Conservation (phyloP, 225 moss, liverwort and hornwort genomes). For the Polytrichum formosum region DNA sequence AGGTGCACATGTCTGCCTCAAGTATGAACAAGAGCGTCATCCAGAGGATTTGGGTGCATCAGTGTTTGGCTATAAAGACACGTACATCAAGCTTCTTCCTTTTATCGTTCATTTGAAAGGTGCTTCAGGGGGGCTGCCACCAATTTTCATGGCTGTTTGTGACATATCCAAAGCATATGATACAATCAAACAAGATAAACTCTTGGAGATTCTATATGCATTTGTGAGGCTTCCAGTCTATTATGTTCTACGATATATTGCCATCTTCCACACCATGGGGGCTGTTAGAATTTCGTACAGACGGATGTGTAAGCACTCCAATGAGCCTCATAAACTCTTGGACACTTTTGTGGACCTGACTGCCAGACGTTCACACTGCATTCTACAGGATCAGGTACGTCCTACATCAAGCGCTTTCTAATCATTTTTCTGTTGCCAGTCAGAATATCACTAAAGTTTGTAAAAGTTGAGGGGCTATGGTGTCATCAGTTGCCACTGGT, state of each 20-base stretch:
- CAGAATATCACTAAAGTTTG: too few relatives aligned
- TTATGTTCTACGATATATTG: constrained; percentile 61
- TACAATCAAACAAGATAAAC: constrained; percentile 85
- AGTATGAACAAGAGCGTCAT: constrained; percentile 75
- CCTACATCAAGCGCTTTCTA: too few relatives aligned
- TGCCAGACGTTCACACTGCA: constrained; percentile 60
- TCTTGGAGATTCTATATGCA: constrained; percentile 65
- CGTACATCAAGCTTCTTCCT: constrained; percentile 74
- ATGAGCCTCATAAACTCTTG: constrained; percentile 33
- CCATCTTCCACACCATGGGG: constrained; percentile 59
- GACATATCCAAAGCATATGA: constrained; percentile 96
- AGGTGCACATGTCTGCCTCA: constrained; percentile 78
- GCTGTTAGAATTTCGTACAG: constrained; percentile 59
- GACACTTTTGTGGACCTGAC: constrained; percentile 54
- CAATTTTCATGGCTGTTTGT: constrained; percentile 85
- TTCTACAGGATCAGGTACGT: constrained; percentile 79
- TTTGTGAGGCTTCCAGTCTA: constrained; percentile 62
- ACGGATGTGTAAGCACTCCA: constrained; percentile 54
- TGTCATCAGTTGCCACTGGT: background rate
- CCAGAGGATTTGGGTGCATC: constrained; percentile 83
- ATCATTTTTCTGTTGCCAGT: too few relatives aligned
- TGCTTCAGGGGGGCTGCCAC: constrained; percentile 64
- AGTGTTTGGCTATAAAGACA: constrained; percentile 89
- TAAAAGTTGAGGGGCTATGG: too few relatives aligned
- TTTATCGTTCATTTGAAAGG: constrained; percentile 77